phyloP scores from a whole-genome alignment of 176 grass and related monocot species.

The Zoysia japonica region DNA sequence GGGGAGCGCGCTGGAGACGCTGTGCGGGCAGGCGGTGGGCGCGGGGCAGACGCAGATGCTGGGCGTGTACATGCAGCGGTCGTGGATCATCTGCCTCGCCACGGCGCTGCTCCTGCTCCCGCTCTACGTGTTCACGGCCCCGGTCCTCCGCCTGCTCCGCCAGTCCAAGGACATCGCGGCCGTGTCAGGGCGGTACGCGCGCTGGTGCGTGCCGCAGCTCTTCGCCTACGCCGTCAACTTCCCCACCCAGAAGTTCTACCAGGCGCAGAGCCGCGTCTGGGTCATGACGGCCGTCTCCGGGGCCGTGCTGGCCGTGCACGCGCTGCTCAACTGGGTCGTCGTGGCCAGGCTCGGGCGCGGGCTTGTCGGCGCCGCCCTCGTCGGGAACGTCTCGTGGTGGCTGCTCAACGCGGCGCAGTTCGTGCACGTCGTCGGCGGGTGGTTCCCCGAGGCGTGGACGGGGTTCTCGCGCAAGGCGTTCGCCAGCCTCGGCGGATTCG shows the following conservation, averaged over 20 bases:
- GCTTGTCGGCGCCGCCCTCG: constrained; percentile 52
- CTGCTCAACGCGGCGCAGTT: constrained; percentile 53
- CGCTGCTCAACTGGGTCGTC: constrained; percentile 56
- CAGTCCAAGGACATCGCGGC: constrained; percentile 50
- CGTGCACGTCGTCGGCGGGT: constrained; percentile 53
- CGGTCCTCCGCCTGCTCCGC: constrained; percentile 48
- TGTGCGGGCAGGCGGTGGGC: constrained; percentile 72
- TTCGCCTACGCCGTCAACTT: constrained; percentile 69
- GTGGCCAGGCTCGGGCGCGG: constrained; percentile 47
- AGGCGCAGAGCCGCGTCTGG: constrained; percentile 73
- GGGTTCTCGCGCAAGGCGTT: constrained; percentile 63
- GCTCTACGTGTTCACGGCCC: constrained; percentile 53
- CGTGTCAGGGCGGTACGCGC: constrained; percentile 46
- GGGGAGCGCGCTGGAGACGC: constrained; percentile 83
- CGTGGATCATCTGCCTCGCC: constrained; percentile 68
- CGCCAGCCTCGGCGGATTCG: constrained; percentile 48
- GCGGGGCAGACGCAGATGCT: constrained; percentile 63
- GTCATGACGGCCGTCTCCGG: constrained; percentile 52
- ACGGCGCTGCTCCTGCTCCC: constrained; percentile 47
- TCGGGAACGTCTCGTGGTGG: constrained; percentile 61
- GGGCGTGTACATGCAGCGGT: constrained; percentile 72
- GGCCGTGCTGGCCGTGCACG: constrained; percentile 36
- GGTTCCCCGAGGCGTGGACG: constrained; percentile 59
- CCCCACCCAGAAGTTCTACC: constrained; percentile 75
- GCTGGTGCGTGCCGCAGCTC: constrained; percentile 56